Evolutionary conservation across 2,329 filamentous ascomycete species (phyloP), one percentile per base, ranked within the genome.

Genomic region (Neodidymelliopsis sp.): DNA sequence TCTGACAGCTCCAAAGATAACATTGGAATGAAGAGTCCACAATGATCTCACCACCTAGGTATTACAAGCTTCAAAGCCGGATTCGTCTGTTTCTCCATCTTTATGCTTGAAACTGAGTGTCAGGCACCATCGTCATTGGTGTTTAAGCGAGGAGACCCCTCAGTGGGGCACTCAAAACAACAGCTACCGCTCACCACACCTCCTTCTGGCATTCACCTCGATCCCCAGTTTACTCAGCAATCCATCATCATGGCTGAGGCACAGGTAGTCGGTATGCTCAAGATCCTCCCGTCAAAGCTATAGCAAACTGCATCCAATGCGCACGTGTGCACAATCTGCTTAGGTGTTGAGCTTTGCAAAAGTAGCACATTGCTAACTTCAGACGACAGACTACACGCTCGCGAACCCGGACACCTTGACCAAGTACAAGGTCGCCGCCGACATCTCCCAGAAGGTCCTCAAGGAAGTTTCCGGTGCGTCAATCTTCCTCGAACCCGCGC

Each of bases 351-450:
- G 53, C 43, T 49, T 49, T 51, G 54, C 45, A 36, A 58, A 53
- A 38, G 41, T 50, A 62, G 58, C 54, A 59, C 49, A 49, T 46
- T 62, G 60, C 67, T 70, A 62, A 71, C 34, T 41, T 38, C 43
- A 28, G 30, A 41, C 45, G 22, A 59, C 59, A 96, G 90, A 96
- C 75, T 92, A 95, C 80, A 84, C 89, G 63, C 85, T 97, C 75
- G 90, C 86, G 76, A 94, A 95, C 81, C 90, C 90, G 55, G 90
- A 95, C 75, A 97, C 91, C 68, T 84, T 99, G 67, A 97, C 94
- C 79, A 99, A 97, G 84, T 97, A 97, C 84, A 97, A 96, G 87
- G 92, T 89, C 61, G 94, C 94, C 49, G 93, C 90, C 57, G 83
- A 89, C 74, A 97, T 99, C 77, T 94, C 93, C 40, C 90, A 97